A percentile compares a stretch with the other conserved stretches of the same genome.
These are phyloP conservation scores for Colletotrichum lini DNA, from an alignment of 2,329 filamentous ascomycete species.

Conservation along the genomic window DNA sequence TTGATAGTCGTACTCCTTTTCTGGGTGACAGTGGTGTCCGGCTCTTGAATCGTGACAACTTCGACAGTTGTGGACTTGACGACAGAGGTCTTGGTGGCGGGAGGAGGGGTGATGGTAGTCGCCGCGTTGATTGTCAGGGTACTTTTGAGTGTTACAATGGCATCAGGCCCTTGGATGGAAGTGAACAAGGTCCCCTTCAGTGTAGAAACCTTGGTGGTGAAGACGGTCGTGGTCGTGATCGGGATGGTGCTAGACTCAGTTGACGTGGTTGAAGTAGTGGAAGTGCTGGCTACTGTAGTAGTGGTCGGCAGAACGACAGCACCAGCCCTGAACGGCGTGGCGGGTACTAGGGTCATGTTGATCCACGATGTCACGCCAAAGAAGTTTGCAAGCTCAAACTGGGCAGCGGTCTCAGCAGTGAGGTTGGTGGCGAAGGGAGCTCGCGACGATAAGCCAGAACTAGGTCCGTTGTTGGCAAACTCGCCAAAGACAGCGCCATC, in stretches of 20 bases:
- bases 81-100: too few relatives aligned
- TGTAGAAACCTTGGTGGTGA: neutral
- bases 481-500: conserved; percentile 63
- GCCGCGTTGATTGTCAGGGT: too few relatives aligned
- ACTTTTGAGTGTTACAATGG: too few relatives aligned
- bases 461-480: conserved; percentile 63
- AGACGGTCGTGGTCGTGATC: neutral
- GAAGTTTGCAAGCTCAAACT: conserved; percentile 58
- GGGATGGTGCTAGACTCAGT: neutral
- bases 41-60: too few relatives aligned
- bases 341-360: conserved; percentile 55
- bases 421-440: conserved; percentile 53
- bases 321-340: conserved; percentile 51
- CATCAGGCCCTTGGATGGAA: too few relatives aligned
- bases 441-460: conserved; percentile 58
- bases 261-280: neutral
- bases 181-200: neutral
- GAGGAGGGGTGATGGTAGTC: too few relatives aligned
- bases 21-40: too few relatives aligned
- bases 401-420: conserved; percentile 51
- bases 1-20: too few relatives aligned
- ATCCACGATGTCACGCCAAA: conserved; percentile 58
- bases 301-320: neutral
- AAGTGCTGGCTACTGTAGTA: neutral
- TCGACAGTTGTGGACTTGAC: too few relatives aligned